A percentile compares a stretch with the other conserved stretches of the same genome.
Conservation (phyloP, 2,329 filamentous ascomycete species). For the Scopulariopsis brevicaulis region DNA sequence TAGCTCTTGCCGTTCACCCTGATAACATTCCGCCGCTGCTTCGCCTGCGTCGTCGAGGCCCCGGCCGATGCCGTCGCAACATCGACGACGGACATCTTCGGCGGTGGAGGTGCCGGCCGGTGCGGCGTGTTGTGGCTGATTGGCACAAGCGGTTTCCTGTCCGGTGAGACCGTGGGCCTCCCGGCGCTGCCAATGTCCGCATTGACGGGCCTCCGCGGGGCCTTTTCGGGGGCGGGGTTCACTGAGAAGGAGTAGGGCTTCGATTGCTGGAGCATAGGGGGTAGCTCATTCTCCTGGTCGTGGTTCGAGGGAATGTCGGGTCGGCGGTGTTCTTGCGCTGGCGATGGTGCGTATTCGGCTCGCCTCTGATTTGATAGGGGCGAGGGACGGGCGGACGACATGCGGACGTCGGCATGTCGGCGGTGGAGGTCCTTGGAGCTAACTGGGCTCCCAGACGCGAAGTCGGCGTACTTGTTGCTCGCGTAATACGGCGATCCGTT, state of each 20-base stretch:
- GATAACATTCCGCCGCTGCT: slow-evolving; percentile 72
- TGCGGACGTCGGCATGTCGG: slow-evolving; percentile 24
- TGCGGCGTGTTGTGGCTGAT: slow-evolving; percentile 61
- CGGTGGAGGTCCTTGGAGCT: slow-evolving; percentile 31
- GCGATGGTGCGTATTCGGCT: neutral
- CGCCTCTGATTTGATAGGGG: slow-evolving; percentile 8
- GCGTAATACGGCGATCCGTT: slow-evolving; percentile 31
- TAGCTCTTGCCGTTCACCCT: slow-evolving; percentile 87
- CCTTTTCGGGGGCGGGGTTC: slow-evolving; percentile 43
- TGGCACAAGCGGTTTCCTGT: slow-evolving; percentile 41
- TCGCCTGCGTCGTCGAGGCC: slow-evolving; percentile 59
- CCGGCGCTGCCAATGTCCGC: slow-evolving; percentile 24
- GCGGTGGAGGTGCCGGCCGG: slow-evolving; percentile 67
- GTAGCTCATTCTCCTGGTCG: slow-evolving; percentile 79
- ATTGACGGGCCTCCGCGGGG: slow-evolving; percentile 36
- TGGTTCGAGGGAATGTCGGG: slow-evolving; percentile 48
- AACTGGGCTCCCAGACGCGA: slow-evolving; percentile 48
- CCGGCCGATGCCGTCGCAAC: slow-evolving; percentile 77
- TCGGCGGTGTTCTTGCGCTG: slow-evolving; percentile 20
- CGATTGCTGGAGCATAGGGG: slow-evolving; percentile 53
- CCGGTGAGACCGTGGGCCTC: slow-evolving; percentile 33
- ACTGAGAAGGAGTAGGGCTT: slow-evolving; percentile 33
- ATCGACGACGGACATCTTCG: slow-evolving; percentile 95
- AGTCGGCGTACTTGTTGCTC: slow-evolving; percentile 21
- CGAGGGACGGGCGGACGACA: slow-evolving; percentile 18